phyloP scores from a whole-genome alignment of 2,329 filamentous ascomycete species.

The Fusarium sp. region DNA sequence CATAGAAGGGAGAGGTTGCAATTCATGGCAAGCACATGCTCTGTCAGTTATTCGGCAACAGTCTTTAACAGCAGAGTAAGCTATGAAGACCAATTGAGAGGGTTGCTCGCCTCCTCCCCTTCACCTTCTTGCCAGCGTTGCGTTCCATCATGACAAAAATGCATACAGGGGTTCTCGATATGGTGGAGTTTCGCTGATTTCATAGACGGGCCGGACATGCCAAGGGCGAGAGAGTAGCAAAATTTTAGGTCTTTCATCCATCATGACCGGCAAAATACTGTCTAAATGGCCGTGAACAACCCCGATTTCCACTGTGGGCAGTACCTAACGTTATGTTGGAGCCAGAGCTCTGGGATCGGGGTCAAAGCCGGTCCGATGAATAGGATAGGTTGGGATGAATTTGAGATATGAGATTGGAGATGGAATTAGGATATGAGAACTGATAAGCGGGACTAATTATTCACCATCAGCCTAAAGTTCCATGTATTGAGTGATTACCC shows the following conservation, averaged over 20 bases:
- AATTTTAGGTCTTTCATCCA: background rate
- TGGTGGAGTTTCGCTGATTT: conserved; percentile 25
- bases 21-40: background rate
- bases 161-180: conserved; percentile 31
- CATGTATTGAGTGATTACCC: background rate
- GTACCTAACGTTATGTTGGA: conserved; percentile 4
- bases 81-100: conserved; percentile 3
- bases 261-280: background rate
- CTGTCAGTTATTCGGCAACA: background rate
- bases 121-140: conserved; percentile 17
- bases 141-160: conserved; percentile 17
- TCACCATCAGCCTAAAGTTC: background rate
- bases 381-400: conserved; percentile 10
- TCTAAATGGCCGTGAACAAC: background rate
- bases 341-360: conserved; percentile 32
- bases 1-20: background rate
- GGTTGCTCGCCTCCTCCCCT: conserved; percentile 11
- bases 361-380: conserved; percentile 31
- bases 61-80: background rate
- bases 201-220: conserved; percentile 15
- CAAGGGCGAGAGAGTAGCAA: conserved; percentile 21
- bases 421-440: conserved; percentile 24
- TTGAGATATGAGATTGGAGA: conserved; percentile 1
- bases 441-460: conserved; percentile 10
- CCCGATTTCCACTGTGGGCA: conserved; percentile 17